Base-by-base conservation (phyloP, 2,329 filamentous ascomycete species). In the Blastomyces silverae region DNA sequence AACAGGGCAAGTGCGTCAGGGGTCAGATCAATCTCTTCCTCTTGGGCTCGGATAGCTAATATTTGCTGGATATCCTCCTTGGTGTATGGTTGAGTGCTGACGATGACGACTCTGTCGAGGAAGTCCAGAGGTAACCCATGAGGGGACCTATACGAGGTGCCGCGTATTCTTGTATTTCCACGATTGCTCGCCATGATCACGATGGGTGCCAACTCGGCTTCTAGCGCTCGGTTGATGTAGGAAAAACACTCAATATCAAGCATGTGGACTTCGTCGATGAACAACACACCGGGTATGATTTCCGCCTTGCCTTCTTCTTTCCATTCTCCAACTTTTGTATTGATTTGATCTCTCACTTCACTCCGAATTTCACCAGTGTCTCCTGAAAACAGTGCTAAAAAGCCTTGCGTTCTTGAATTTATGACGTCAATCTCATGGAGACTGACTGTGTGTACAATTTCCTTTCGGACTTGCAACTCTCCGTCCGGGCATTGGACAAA, bases 221-320 rank as follows among this genome's bases (percentile, higher is more conserved):
- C 94, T 56, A 99, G 83, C 0, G 94, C 94, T 62, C 94, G 90
- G 82, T 99, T 99, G 83, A 99, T 89, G 82, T 96, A 99, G 56
- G 92, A 95, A 82, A 96, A 99, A 81, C 93, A 97, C 79, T 99
- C 94, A 69, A 97, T 97, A 76, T 99, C 94, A 65, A 99, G 89
- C 93, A 99, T 97, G 82, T 99, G 94, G 5, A 99, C 93, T 80
- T 99, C 94, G 73, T 99, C 94, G 73, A 99, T 96, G 82, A 99
- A 99, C 8, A 99, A 82, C 8, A 99, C 94, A 57, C 94, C 94
- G 0, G 94, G 94, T 0, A 99, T 92, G 64, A 99, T 97, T 79
- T 96, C 92, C 2, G 94, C 94, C 79, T 99, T 99, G 79, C 94
- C 94, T 79, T 99, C 94, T 78, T 99, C 94, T 79, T 96, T 97